Conservation (phyloP, 768 basidiomycete genomes). For the Crucibulum laeve region DNA sequence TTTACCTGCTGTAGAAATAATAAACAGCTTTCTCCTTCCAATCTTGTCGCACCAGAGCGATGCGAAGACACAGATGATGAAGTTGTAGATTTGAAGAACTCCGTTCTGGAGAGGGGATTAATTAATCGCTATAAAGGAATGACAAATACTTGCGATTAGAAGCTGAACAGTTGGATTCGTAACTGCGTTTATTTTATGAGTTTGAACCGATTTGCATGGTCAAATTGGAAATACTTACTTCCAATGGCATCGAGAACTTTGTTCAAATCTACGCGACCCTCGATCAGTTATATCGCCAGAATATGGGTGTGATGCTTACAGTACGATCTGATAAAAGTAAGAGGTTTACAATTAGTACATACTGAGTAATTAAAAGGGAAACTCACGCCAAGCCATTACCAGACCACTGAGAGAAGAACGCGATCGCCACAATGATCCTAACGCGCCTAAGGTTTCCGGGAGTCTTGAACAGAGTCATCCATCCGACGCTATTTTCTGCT, state of each 20-base stretch:
- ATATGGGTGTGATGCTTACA: neutral
- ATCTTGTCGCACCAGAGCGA: conserved; percentile 45
- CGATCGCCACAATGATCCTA: conserved; percentile 53
- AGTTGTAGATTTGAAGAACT: conserved; percentile 50
- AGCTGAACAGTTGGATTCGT: conserved; percentile 38
- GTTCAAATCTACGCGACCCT: conserved; percentile 32
- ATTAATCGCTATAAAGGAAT: neutral
- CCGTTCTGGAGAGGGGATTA: conserved; percentile 36
- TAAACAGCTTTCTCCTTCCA: conserved; percentile 47
- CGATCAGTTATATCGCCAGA: neutral
- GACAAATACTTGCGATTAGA: conserved; percentile 25
- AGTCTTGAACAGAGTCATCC: conserved; percentile 39
- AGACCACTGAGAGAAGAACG: conserved; percentile 59
- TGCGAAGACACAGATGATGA: conserved; percentile 45
- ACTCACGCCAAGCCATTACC: conserved; percentile 45
- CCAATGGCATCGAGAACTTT: conserved; percentile 50
- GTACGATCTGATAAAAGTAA: neutral
- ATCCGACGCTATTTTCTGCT: conserved; percentile 36
- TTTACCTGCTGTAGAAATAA: conserved; percentile 39
- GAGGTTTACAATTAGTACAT: neutral
- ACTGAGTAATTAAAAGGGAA: conserved; percentile 4
- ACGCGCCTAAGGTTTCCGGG: conserved; percentile 51
- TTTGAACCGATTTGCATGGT: neutral
- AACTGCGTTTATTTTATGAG: conserved; percentile 20
- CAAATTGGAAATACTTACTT: conserved; percentile 15